phyloP scores from a whole-genome alignment of 2,329 filamentous ascomycete genomes.

The Botrytis fragariae region DNA sequence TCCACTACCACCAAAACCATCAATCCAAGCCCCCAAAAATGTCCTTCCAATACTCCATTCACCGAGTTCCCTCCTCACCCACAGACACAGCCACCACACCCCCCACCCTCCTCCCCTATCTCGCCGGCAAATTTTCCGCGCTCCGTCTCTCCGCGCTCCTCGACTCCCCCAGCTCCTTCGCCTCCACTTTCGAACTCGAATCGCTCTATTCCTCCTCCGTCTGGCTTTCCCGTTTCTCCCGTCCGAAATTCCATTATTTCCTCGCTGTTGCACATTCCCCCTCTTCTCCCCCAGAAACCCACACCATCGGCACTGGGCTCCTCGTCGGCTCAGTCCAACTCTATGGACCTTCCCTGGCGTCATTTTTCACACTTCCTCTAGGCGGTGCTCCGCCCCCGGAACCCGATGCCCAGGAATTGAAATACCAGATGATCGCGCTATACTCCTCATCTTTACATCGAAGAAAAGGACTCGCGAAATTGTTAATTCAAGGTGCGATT shows the following conservation, averaged over 20 bases:
- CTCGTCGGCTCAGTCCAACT: neutral
- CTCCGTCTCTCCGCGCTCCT: conserved; percentile 37
- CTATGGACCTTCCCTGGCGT: neutral
- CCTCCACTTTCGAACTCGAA: conserved; percentile 38
- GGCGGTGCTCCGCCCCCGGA: neutral
- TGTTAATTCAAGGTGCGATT: neutral
- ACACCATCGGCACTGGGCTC: neutral
- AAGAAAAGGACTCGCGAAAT: neutral
- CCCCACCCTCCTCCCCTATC: conserved; percentile 26
- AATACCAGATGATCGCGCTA: neutral
- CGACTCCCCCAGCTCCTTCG: conserved; percentile 35
- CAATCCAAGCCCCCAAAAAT: conserved; percentile 3
- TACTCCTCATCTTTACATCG: neutral
- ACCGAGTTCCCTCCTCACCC: conserved; percentile 19
- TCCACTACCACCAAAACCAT: neutral
- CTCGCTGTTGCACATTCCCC: conserved; percentile 33
- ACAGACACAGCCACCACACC: conserved; percentile 20
- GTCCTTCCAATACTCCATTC: conserved; percentile 28
- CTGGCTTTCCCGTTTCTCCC: conserved; percentile 35
- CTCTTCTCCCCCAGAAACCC: neutral
- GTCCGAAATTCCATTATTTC: conserved; percentile 34
- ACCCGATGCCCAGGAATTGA: neutral
- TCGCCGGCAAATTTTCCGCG: conserved; percentile 32
- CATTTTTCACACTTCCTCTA: neutral
- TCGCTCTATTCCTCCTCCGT: conserved; percentile 30